These are phyloP conservation scores for Marchantia paleacea DNA, from an alignment of 225 moss, liverwort and hornwort genomes.

Conservation along the genomic window DNA sequence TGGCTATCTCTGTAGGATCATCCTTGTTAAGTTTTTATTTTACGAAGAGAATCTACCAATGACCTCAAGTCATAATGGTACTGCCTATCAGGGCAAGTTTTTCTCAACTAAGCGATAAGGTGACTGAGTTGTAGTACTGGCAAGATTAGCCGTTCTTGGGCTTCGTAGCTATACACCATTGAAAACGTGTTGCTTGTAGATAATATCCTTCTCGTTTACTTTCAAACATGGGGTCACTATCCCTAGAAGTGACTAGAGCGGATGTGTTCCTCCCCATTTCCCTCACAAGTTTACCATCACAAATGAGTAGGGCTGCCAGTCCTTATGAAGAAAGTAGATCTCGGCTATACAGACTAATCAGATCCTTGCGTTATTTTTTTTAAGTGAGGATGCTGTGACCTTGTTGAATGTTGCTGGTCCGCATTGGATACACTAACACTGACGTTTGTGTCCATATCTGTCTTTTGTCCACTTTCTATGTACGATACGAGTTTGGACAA, in stretches of 20 bases:
- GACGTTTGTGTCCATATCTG: neutral
- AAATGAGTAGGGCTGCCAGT: neutral
- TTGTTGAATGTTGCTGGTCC: constrained; percentile 2
- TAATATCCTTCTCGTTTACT: constrained; percentile 11
- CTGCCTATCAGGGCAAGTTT: neutral
- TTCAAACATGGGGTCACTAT: neutral
- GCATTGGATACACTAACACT: constrained; percentile 17
- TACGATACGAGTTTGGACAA: too few relatives aligned
- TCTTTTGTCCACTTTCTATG: too few relatives aligned
- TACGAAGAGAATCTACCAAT: constrained; percentile 45
- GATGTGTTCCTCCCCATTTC: neutral
- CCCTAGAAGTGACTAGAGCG: constrained; percentile 8
- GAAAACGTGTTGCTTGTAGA: constrained; percentile 19
- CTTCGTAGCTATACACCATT: neutral
- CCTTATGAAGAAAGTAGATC: neutral
- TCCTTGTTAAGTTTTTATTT: constrained; percentile 45
- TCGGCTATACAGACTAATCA: constrained; percentile 9
- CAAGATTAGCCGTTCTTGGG: neutral
- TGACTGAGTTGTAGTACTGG: neutral
- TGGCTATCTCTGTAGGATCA: constrained; percentile 44
- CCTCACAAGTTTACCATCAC: neutral
- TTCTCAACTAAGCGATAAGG: neutral
- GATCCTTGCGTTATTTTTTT: constrained; percentile 12
- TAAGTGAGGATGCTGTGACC: constrained; percentile 4
- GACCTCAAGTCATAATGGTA: neutral